Percentiles rank a stretch among this genome's conserved stretches.
These are phyloP conservation scores for Neopestalotiopsis sp. DNA, from an alignment of 2,329 filamentous ascomycete species.

Conservation along the genomic window DNA sequence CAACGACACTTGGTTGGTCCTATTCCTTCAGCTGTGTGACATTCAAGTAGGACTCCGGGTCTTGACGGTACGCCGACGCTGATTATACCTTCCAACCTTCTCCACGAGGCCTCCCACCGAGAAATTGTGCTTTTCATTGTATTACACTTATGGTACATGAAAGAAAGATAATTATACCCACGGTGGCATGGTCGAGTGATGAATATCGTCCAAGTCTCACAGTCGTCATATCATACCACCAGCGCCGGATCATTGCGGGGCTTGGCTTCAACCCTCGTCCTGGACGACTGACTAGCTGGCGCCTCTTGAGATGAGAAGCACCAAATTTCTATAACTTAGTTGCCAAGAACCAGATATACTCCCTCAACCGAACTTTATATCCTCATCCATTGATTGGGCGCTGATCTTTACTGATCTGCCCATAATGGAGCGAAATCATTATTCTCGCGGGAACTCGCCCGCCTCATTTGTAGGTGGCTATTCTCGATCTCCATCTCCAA, in stretches of 20 bases:
- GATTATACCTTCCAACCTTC: neutral
- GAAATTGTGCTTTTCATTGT: neutral
- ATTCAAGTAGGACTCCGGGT: neutral
- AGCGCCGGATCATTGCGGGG: neutral
- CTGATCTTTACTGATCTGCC: neutral
- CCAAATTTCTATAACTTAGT: neutral
- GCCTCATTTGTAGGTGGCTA: constrained; percentile 5
- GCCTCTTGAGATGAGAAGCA: neutral
- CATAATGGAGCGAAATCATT: constrained; percentile 6
- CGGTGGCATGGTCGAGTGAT: neutral
- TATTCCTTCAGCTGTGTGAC: neutral
- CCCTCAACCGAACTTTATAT: neutral
- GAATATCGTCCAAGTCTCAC: neutral
- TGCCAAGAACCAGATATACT: neutral
- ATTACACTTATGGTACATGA: neutral
- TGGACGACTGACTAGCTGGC: neutral
- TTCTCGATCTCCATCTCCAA: constrained; percentile 15
- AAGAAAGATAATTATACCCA: neutral
- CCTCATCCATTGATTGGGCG: neutral
- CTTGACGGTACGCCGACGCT: neutral
- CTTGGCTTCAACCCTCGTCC: neutral
- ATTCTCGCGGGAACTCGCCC: constrained; percentile 1
- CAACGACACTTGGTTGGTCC: neutral
- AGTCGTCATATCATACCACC: neutral
- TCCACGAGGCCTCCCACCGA: neutral